phyloP scores from a whole-genome alignment of 768 basidiomycete genomes.

The Pholiota microspora region DNA sequence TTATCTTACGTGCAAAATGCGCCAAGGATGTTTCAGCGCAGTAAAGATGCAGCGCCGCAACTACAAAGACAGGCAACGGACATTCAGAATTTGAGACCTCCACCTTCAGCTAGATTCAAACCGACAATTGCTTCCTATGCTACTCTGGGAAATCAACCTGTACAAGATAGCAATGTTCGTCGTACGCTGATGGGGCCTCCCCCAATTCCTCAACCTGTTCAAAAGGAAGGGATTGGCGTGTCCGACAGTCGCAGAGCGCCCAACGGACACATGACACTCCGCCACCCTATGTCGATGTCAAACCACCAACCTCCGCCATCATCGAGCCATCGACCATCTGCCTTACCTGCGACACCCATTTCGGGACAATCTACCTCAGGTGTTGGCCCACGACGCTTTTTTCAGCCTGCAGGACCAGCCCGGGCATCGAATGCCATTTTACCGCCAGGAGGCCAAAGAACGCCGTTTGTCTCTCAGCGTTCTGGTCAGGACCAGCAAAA shows the following conservation, averaged over 20 bases:
- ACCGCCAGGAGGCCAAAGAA: constrained; percentile 39
- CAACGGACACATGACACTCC: background rate
- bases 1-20: constrained; percentile 42
- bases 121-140: constrained; percentile 7
- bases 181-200: constrained; percentile 50
- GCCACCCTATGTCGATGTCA: background rate
- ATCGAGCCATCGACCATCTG: background rate
- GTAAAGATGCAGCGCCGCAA: constrained; percentile 23
- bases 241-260: background rate
- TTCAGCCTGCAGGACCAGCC: constrained; percentile 2
- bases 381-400: constrained; percentile 1
- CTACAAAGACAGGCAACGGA: constrained; percentile 15
- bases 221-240: constrained; percentile 18
- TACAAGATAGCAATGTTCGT: constrained; percentile 18
- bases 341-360: constrained; percentile 6
- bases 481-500: constrained; percentile 19
- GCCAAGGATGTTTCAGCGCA: constrained; percentile 36
- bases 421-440: constrained; percentile 7
- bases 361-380: constrained; percentile 5
- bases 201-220: constrained; percentile 43
- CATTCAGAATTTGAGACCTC: constrained; percentile 1
- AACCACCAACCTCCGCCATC: too few species aligned
- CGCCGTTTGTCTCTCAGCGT: constrained; percentile 45
- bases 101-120: constrained; percentile 19
- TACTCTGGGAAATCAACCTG: constrained; percentile 10